Percentiles rank a stretch among this genome's conserved stretches.
phyloP scores from a whole-genome alignment of 352 stramenopile species.

The Phytopythium ostracodes region DNA sequence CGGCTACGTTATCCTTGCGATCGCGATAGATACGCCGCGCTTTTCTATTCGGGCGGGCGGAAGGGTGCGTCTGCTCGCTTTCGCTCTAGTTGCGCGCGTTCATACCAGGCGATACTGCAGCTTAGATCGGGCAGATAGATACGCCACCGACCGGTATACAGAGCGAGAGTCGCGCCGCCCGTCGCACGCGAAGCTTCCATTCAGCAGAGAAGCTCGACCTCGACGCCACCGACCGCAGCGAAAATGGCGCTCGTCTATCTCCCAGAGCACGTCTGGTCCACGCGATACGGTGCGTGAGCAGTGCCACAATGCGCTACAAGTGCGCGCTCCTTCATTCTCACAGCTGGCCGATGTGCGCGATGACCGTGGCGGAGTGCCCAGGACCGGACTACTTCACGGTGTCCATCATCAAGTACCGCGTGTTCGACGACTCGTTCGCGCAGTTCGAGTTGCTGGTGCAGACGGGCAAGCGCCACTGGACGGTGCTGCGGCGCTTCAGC shows the following conservation, averaged over 20 bases:
- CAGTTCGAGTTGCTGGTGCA: constrained; percentile 70
- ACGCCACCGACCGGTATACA: too few species aligned
- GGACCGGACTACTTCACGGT: constrained; percentile 75
- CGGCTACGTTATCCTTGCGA: background rate
- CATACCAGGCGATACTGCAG: too few species aligned
- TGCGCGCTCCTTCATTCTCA: background rate
- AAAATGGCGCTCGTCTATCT: constrained; percentile 76
- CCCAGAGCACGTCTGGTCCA: constrained; percentile 60
- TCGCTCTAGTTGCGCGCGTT: background rate
- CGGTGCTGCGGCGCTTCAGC: constrained; percentile 61
- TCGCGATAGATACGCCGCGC: background rate
- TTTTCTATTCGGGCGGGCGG: too few species aligned
- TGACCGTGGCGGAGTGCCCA: constrained; percentile 12
- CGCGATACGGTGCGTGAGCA: constrained; percentile 53
- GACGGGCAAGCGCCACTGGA: constrained; percentile 67
- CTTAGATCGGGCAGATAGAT: too few species aligned
- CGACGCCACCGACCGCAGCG: background rate
- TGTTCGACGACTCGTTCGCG: constrained; percentile 49
- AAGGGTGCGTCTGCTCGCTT: background rate
- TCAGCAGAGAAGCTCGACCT: background rate
- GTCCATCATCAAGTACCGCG: constrained; percentile 40
- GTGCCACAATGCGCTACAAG: background rate
- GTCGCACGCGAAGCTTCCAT: too few species aligned
- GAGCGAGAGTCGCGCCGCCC: too few species aligned
- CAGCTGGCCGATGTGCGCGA: too few species aligned